Evolutionary conservation across 768 basidiomycete species (phyloP), one percentile per base, ranked within the genome.

Genomic region (Serendipita sp.): DNA sequence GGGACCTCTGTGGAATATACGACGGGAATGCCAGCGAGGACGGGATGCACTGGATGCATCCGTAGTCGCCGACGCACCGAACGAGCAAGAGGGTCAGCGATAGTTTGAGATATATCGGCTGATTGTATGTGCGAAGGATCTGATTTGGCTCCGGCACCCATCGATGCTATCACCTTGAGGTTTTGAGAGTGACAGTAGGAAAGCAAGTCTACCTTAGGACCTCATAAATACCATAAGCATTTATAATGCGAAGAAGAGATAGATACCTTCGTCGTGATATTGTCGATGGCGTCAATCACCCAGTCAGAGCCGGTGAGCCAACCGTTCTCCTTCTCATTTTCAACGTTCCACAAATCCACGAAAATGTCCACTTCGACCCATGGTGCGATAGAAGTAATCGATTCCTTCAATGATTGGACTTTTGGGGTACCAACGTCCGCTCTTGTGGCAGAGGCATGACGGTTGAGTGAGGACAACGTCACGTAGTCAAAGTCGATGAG

Each of bases 271-370:
- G 95, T 95, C 51, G 88, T 81, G 65, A 98, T 95, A 70, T 99
- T 98, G 74, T 98, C 95, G 64, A 98, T 99, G 3, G 93, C 93
- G 72, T 99, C 95, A 66, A 99, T 81, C 22, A 98, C 95, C 90
- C 93, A 99, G 69, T 97, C 92, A 1, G 85, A 87, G 26, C 84
- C 93, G 38, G 85, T 83, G 0, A 99, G 75, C 38, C 94, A 75
- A 1, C 70, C 70, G 3, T 81, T 85, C 0, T 90, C 88, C 26
- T 85, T 82, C 63, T 86, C 34, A 24, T 67, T 67, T 2, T 73
- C 90, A 69, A 90, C 87, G 9, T 81, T 79, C 90, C 94, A 98
- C 0, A 99, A 72, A 20, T 91, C 90, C 4, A 90, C 76, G 13
- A 86, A 78, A 3, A 85, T 76, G 61, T 99, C 96, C 30, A 98